Evolutionary conservation across 805 yeast genomes (phyloP), one percentile per base, ranked within the genome.

Genomic region (Yarrowia sp.): DNA sequence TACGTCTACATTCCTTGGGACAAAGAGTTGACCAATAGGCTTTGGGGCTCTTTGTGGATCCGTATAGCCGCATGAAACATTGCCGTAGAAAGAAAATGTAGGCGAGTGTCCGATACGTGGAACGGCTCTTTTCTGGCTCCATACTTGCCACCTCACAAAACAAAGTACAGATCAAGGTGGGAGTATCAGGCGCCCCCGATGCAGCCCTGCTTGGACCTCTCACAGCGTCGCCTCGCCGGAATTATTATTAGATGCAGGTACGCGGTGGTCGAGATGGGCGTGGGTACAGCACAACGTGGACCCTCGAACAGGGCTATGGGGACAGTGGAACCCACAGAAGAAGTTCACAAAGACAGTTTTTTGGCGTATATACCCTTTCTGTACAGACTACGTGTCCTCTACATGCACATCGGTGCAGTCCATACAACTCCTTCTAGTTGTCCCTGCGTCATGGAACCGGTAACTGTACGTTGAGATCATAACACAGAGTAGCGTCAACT

Each of bases 1-100:
- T 51, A 35, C 58, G 61, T 36, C 61, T 51, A 54, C 61, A 54
- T 54, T 54, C 61, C 35, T 12, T 1, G 3, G 28, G 26, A 54
- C 61, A 54, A 54, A 19, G 59, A 24, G 2, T 1, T 0, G 3
- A 2, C 10, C 2, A 28, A 28, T 32, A 49, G 58, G 28, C 41
- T 49, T 49, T 32, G 26, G 36, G 16, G 17, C 30, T 54, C 61
- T 38, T 54, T 54, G 61, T 54, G 61, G 46, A 38, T 54, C 46
- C 46, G 61, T 36, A 38, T 54, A 36, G 61, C 61, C 61, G 38
- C 61, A 54, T 54, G 58, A 54, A 36, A 38, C 61, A 54, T 28
- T 54, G 24, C 61, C 46, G 33, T 36, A 54, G 61, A 17, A 14
- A 54, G 46, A 38, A 54, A 36, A 54, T 24, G 61, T 54, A 54